Conservation (phyloP, 768 basidiomycete genomes). For the Panus rudis region DNA sequence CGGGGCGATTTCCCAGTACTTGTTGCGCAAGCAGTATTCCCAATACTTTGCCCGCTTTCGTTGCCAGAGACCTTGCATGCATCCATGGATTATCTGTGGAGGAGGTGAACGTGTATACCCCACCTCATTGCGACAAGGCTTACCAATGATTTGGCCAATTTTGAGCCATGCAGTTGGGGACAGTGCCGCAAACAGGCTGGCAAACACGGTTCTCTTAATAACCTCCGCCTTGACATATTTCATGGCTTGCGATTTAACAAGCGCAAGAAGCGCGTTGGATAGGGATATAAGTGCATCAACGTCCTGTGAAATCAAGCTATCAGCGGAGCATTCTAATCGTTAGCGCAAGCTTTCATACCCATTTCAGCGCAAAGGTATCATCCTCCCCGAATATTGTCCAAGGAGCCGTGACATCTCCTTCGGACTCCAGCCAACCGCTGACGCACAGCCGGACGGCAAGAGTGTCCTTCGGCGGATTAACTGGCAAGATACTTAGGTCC, state of each 20-base stretch:
- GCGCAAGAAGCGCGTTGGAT: conserved; percentile 36
- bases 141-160: conserved; percentile 48
- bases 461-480: conserved; percentile 32
- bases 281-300: conserved; percentile 45
- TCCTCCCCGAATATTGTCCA: conserved; percentile 43
- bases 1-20: conserved; percentile 47
- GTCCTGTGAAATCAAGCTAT: conserved; percentile 32
- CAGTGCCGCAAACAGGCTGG: conserved; percentile 41
- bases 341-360: conserved; percentile 31
- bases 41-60: conserved; percentile 48
- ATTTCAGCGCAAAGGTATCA: conserved; percentile 51
- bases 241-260: conserved; percentile 43
- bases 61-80: conserved; percentile 44
- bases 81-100: conserved; percentile 52
- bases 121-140: conserved; percentile 3
- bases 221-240: conserved; percentile 42
- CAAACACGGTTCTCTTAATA: conserved; percentile 44
- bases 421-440: conserved; percentile 44
- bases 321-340: neutral
- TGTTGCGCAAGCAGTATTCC: conserved; percentile 42
- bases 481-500: conserved; percentile 47
- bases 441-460: conserved; percentile 47
- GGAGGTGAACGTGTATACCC: neutral
- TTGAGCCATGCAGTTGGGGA: conserved; percentile 44
- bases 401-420: conserved; percentile 41